Conservation (phyloP, 768 basidiomycete species). For the Lyophyllum atratum region DNA sequence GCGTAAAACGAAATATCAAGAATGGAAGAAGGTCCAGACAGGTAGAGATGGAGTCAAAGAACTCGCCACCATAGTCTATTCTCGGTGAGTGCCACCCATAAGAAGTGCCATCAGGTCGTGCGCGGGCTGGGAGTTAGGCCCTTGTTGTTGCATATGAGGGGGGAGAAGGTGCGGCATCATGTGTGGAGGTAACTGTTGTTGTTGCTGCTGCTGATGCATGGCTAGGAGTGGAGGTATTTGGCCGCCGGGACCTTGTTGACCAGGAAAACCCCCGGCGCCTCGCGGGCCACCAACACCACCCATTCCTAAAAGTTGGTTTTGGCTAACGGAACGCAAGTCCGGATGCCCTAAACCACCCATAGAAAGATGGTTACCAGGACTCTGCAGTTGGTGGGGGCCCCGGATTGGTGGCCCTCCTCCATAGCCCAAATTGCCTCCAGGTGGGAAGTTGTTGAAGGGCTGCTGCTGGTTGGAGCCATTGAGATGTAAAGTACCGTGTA, state of each 20-base stretch:
- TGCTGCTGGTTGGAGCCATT: conserved; percentile 47
- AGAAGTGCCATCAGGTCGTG: conserved; percentile 85
- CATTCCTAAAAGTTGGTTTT: conserved; percentile 52
- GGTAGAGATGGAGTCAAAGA: background rate
- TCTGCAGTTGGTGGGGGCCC: conserved; percentile 55
- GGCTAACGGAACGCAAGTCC: conserved; percentile 54
- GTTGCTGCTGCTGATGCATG: conserved; percentile 53
- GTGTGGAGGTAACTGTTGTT: conserved; percentile 62
- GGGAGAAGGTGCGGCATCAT: conserved; percentile 48
- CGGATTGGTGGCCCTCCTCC: conserved; percentile 52
- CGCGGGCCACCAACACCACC: conserved; percentile 46
- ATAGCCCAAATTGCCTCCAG: conserved; percentile 45
- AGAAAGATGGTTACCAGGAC: conserved; percentile 44
- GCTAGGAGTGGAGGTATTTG: conserved; percentile 47
- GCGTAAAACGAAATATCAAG: conserved; percentile 8
- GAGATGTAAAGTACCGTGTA: conserved; percentile 48
- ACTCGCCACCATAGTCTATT: conserved; percentile 42
- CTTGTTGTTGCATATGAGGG: conserved; percentile 66
- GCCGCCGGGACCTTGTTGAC: conserved; percentile 45
- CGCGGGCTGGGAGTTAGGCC: conserved; percentile 54
- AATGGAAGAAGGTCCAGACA: conserved; percentile 3
- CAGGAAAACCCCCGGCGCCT: conserved; percentile 48
- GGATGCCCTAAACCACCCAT: conserved; percentile 57
- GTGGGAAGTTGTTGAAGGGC: conserved; percentile 55
- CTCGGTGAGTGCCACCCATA: conserved; percentile 72